Evolutionary conservation across 306 rosid species (phyloP), one percentile per base, ranked within the genome.

Genomic region (Oxytropis ochrocephala): DNA sequence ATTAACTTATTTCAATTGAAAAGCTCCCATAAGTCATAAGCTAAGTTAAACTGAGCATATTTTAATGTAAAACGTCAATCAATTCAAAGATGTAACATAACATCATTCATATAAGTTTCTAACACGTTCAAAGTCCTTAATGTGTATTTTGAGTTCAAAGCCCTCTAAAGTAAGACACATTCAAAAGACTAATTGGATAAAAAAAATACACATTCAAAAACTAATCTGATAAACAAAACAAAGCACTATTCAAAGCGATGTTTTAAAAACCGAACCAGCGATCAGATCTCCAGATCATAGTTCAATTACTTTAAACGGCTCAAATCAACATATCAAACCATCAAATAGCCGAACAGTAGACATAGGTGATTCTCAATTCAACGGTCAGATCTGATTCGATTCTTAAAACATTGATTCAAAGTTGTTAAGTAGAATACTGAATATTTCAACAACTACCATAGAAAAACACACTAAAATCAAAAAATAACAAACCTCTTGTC

Each of bases 401-500:
- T 24, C 29, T 24, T 24, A 24, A 24, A 24, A 24, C 29, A 24
- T 24, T 1, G 29, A 24, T 24, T 4, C 2, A 24, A 21, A 21
- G 1, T 21, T 2, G 27, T 21, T 1, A 21, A 21, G 27, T 21
- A 21, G 27, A 21, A 21, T 21, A 21, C 27, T 21, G 27, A 21
- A 21, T 21, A 1, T 21, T 1, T 21, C 27, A 21, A 21, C 27
- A 21, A 21, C 27, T 21, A 21, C 27, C 27, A 21, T 1, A 21
- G 1, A 21, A 21, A 21, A 21, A 2, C 59, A 24, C 3, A 21
- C 0, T 11, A 5, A 52, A 50, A 50, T 50, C 0, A 32, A 16
- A 4, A 7, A 0, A 8, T 58, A 21, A 0, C 24, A 4, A 29
- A 94, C 97, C 97, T 86, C 88, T 72, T 85, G 96, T 76, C 91